Conservation (phyloP, 2,329 filamentous ascomycete species). For the Phyllosticta citriasiana region DNA sequence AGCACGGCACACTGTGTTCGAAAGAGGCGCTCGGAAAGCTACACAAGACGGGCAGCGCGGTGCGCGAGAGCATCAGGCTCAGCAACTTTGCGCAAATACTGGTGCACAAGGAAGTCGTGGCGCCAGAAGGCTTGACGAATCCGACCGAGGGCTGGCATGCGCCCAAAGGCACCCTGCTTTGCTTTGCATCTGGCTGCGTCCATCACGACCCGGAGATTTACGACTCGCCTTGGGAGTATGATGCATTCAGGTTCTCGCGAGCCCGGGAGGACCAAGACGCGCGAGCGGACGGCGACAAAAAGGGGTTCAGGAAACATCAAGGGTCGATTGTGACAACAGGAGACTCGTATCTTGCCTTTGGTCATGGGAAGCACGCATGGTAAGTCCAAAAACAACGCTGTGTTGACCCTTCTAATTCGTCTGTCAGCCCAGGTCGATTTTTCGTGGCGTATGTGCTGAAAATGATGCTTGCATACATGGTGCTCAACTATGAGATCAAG, state of each 20-base stretch:
- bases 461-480: constrained; percentile 13
- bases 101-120: constrained; percentile 19
- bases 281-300: background rate
- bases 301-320: background rate
- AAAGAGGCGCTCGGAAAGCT: constrained; percentile 18
- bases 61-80: constrained; percentile 23
- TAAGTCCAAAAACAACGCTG: background rate
- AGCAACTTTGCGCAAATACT: constrained; percentile 16
- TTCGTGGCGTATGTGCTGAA: constrained; percentile 12
- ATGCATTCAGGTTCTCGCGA: constrained; percentile 22
- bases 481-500: constrained; percentile 13
- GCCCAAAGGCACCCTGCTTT: constrained; percentile 25
- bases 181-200: constrained; percentile 12
- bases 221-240: constrained; percentile 17
- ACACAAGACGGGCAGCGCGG: constrained; percentile 18
- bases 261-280: constrained; percentile 13
- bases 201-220: constrained; percentile 23
- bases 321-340: constrained; percentile 17
- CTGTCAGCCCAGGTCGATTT: constrained; percentile 11
- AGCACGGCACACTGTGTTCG: constrained; percentile 12
- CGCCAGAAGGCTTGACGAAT: constrained; percentile 16
- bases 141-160: constrained; percentile 17
- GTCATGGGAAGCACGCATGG: constrained; percentile 23
- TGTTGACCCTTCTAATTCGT: background rate
- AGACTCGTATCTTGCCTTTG: constrained; percentile 19